Evolutionary conservation across 352 stramenopile species (phyloP).

Genomic region (Globisporangium megalacanthum): DNA sequence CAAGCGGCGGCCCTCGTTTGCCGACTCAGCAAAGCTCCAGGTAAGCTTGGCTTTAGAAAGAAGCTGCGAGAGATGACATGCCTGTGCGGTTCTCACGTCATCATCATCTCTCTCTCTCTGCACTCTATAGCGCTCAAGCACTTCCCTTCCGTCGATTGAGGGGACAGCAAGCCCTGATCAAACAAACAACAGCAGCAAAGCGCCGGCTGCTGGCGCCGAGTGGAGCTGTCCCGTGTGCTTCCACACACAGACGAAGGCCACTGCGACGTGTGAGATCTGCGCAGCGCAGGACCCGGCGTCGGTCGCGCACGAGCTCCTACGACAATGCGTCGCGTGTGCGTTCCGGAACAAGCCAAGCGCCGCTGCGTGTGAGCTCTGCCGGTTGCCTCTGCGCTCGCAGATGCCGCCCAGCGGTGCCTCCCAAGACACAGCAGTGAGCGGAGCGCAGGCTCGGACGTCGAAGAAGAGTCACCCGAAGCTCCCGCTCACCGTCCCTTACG

Average conservation of each 20-base stretch:
- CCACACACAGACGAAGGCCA: conserved; percentile 50
- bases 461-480: conserved; percentile 13
- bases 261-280: conserved; percentile 62
- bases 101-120: not conserved
- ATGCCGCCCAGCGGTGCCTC: not conserved
- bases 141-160: conserved; percentile 9
- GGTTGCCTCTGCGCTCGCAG: conserved; percentile 21
- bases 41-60: no score
- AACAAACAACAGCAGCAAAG: not conserved
- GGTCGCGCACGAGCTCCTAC: conserved; percentile 36
- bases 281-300: conserved; percentile 61
- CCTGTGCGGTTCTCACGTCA: not conserved
- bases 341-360: conserved; percentile 55
- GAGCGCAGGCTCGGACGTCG: not conserved
- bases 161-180: not conserved
- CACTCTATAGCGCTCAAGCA: not conserved
- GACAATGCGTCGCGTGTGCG: conserved; percentile 57
- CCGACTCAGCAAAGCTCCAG: not conserved
- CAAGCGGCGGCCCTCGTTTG: not conserved
- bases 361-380: conserved; percentile 53
- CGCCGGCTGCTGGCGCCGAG: not conserved
- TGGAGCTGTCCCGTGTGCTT: conserved; percentile 75
- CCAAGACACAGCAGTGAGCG: not conserved
- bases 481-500: conserved; percentile 16
- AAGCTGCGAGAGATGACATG: no score